Evolutionary conservation across 1,284 basidiomycete genomes (phyloP), one percentile per base, ranked within the genome.

Genomic region (Volvariella surrecta): DNA sequence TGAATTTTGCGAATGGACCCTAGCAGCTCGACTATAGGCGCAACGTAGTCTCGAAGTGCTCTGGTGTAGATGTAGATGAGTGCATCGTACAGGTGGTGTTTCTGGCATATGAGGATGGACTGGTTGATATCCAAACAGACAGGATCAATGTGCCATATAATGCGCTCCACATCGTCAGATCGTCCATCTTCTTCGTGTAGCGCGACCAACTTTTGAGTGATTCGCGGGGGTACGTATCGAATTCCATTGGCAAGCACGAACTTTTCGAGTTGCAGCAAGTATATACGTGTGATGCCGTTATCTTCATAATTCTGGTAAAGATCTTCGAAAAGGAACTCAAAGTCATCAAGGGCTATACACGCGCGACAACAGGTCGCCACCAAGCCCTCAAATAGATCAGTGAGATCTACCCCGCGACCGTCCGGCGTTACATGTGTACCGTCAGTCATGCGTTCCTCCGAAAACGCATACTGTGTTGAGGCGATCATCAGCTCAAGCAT

Each of bases 111-210:
- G 13, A 66, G 74, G 48, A 98, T 83, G 1, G 87, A 86, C 62
- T 98, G 96, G 57, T 99, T 89, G 59, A 98, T 83, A 57, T 99
- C 96, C 46, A 99, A 68, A 53, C 84, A 89, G 11, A 77, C 68
- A 0, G 95, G 92, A 52, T 97, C 89, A 47, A 98, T 90, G 58
- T 96, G 91, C 89, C 93, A 97, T 44, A 99, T 95, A 46, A 99
- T 71, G 32, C 79, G 74, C 59, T 99, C 93, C 1, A 89, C 89
- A 2, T 81, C 70, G 40, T 87, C 85, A 16, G 84, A 82, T 44
- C 84, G 78, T 3, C 70, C 70, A 32, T 79, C 73, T 30, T 83
- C 76, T 41, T 86, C 84, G 52, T 96, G 88, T 46, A 89, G 69
- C 1, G 75, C 74, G 39, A 99, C 74, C 17, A 99, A 68, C 35